These are phyloP conservation scores for Aegilops longissima DNA, from an alignment of 176 grass and related monocot species.

Conservation along the genomic window DNA sequence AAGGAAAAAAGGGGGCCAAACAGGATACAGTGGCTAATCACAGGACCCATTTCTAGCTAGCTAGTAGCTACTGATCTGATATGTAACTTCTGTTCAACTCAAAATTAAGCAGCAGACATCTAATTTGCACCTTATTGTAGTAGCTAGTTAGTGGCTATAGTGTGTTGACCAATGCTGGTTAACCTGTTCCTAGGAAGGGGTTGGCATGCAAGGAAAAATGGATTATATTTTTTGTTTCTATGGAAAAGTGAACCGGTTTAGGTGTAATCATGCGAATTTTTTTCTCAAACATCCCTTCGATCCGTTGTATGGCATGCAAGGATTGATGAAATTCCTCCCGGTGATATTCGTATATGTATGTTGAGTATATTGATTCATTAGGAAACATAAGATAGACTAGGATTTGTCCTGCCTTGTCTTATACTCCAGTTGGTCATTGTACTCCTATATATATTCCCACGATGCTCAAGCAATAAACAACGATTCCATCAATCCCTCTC, in stretches of 20 bases:
- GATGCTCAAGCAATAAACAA: no score
- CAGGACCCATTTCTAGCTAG: not conserved
- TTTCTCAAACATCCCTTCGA: not conserved
- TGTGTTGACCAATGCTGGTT: not conserved
- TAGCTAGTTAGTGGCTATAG: not conserved
- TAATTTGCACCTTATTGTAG: not conserved
- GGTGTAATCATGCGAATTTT: no score
- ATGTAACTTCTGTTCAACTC: conserved; percentile 25
- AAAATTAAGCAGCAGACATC: conserved; percentile 1
- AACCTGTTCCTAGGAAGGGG: not conserved
- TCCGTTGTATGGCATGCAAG: not conserved
- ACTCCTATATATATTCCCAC: no score
- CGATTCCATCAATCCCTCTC: no score
- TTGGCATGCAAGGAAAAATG: not conserved
- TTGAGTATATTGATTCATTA: no score
- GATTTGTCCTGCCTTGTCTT: no score
- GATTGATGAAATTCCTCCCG: no score
- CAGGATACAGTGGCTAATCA: conserved; percentile 17
- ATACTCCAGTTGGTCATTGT: no score
- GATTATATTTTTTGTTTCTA: not conserved
- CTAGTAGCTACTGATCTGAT: not conserved
- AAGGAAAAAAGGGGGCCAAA: not conserved
- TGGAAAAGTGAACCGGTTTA: not conserved
- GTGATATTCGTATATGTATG: no score
- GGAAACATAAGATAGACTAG: no score